Conservation (phyloP, 148 eudicot species). For the Chenopodium quinoa region DNA sequence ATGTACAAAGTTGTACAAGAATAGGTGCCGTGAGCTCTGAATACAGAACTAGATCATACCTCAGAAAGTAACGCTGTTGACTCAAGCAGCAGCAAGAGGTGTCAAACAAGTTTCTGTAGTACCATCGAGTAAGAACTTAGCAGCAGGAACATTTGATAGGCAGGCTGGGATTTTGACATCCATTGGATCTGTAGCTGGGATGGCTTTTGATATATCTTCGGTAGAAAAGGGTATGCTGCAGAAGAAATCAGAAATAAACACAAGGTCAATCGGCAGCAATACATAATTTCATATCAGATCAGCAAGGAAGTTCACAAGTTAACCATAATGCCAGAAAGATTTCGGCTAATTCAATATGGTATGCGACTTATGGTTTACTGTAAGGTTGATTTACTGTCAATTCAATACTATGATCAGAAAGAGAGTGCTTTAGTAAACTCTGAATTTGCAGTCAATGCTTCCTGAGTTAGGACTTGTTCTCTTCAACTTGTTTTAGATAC, state of each 20-base stretch:
- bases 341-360: not conserved
- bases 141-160: conserved; percentile 65
- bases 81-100: not conserved
- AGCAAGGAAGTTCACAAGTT: not conserved
- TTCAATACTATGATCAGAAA: too few relatives aligned
- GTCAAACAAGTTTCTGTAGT: conserved; percentile 12
- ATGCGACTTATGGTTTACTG: too few relatives aligned
- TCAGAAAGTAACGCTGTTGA: not conserved
- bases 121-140: conserved; percentile 55
- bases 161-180: conserved; percentile 59
- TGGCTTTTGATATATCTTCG: conserved; percentile 92
- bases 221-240: conserved; percentile 97
- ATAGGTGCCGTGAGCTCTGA: not conserved
- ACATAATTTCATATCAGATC: not conserved
- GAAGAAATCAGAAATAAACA: conserved; percentile 3
- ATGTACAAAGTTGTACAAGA: conserved; percentile 15
- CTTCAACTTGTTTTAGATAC: too few relatives aligned
- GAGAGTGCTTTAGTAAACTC: too few relatives aligned
- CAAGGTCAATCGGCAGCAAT: not conserved
- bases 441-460: too few relatives aligned
- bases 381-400: too few relatives aligned
- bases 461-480: too few relatives aligned
- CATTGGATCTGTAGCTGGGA: conserved; percentile 75
- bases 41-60: not conserved
- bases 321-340: not conserved